phyloP scores from a whole-genome alignment of 73 alveolate genomes.

The Urostyla sp. region DNA sequence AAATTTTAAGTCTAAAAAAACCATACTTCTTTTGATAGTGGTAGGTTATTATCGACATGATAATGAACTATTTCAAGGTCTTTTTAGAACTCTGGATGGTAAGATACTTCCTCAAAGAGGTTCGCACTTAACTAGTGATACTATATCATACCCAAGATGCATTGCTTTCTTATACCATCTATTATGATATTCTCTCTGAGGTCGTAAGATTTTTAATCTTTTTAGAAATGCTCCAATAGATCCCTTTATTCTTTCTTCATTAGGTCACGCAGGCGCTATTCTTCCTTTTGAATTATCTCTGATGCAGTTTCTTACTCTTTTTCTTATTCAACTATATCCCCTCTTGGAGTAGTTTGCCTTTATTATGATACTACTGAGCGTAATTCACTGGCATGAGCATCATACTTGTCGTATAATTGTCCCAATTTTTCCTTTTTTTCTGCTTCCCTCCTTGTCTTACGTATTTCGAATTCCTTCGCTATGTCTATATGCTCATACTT shows the following conservation, averaged over 20 bases:
- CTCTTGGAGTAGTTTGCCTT: background rate
- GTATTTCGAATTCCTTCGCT: slow-evolving; percentile 69
- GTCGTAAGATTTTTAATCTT: slow-evolving; percentile 61
- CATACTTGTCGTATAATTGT: slow-evolving; percentile 54
- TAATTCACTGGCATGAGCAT: slow-evolving; percentile 51
- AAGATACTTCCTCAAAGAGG: slow-evolving; percentile 72
- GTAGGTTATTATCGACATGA: slow-evolving; percentile 81
- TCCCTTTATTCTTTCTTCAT: slow-evolving; percentile 62
- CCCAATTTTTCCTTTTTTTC: slow-evolving; percentile 71
- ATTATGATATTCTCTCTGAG: slow-evolving; percentile 67
- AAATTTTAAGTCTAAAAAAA: background rate
- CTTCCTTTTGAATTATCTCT: background rate
- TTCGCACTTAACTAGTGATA: slow-evolving; percentile 74
- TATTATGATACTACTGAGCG: background rate
- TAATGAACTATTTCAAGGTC: slow-evolving; percentile 76
- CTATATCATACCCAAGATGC: slow-evolving; percentile 75
- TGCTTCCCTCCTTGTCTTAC: slow-evolving; percentile 62
- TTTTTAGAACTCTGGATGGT: slow-evolving; percentile 82
- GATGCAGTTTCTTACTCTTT: background rate
- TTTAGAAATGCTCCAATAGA: slow-evolving; percentile 48
- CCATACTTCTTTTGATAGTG: slow-evolving; percentile 77
- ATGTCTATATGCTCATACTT: slow-evolving; percentile 78
- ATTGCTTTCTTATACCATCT: slow-evolving; percentile 58
- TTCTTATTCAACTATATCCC: background rate
- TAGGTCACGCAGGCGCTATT: background rate